Evolutionary conservation across 306 rosid species (phyloP).

Genomic region (Sicyos baderoa): DNA sequence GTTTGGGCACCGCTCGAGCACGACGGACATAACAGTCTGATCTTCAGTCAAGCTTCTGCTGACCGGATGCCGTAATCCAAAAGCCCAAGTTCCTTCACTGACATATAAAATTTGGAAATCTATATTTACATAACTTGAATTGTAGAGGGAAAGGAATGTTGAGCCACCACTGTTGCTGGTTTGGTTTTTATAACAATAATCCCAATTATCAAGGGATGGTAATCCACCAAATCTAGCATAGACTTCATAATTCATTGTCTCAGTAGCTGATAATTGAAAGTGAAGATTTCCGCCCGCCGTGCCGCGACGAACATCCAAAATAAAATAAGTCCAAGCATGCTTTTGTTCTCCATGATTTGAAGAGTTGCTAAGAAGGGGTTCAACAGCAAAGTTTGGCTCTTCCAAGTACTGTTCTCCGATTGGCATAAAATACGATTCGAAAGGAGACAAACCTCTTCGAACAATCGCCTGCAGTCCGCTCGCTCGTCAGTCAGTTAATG

Average conservation of each 20-base stretch:
- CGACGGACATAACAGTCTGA: conserved; percentile 62
- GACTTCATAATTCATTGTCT: conserved; percentile 48
- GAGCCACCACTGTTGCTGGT: conserved; percentile 63
- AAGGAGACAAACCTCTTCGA: conserved; percentile 45
- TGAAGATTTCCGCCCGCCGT: conserved; percentile 86
- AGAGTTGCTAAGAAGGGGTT: conserved; percentile 52
- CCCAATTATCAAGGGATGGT: conserved; percentile 69
- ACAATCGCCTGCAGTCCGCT: conserved; percentile 75
- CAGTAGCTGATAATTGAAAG: conserved; percentile 45
- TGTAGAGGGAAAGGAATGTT: conserved; percentile 58
- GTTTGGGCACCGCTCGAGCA: conserved; percentile 90
- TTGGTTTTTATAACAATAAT: conserved; percentile 74
- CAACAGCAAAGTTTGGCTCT: conserved; percentile 68
- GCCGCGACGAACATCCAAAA: conserved; percentile 70
- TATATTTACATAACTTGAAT: conserved; percentile 51
- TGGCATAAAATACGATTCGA: conserved; percentile 82
- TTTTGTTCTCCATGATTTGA: conserved; percentile 33
- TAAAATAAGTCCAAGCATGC: conserved; percentile 64
- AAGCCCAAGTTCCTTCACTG: conserved; percentile 91
- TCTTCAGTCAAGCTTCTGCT: conserved; percentile 28
- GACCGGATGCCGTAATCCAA: conserved; percentile 58
- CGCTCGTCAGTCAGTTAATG: conserved; percentile 36
- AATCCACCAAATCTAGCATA: conserved; percentile 87
- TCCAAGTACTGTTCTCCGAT: conserved; percentile 39
- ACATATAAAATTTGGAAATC: conserved; percentile 72